A percentile compares a stretch with the other conserved stretches of the same genome.
Conservation (phyloP, 306 rosid species). For the Gillenia trifoliata region DNA sequence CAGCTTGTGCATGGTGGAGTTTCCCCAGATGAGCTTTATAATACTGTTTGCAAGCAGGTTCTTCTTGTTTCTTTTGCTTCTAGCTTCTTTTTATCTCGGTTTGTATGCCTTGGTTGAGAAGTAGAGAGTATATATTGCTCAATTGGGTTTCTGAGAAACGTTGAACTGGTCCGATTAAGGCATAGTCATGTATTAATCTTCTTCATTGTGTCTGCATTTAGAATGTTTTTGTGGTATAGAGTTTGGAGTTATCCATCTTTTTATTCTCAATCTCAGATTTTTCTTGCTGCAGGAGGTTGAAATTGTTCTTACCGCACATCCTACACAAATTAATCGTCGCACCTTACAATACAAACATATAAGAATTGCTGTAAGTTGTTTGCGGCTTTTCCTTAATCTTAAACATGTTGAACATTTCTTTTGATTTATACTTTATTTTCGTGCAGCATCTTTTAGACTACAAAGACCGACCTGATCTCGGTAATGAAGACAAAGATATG, state of each 20-base stretch:
- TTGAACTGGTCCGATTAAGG: background rate
- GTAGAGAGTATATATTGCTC: background rate
- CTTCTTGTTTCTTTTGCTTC: slow-evolving; percentile 5
- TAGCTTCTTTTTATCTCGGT: background rate
- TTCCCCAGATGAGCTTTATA: slow-evolving; percentile 65
- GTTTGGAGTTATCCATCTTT: background rate
- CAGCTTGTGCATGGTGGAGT: slow-evolving; percentile 81
- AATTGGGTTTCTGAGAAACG: background rate
- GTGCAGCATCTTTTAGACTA: slow-evolving; percentile 80
- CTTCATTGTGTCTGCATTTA: background rate
- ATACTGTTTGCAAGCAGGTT: slow-evolving; percentile 91
- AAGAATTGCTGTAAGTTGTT: slow-evolving; percentile 66
- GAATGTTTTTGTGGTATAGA: slow-evolving; percentile 10
- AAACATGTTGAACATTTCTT: slow-evolving; percentile 15
- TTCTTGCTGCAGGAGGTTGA: slow-evolving; percentile 65
- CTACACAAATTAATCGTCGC: slow-evolving; percentile 94
- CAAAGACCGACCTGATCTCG: slow-evolving; percentile 80
- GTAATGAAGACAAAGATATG: slow-evolving; percentile 76
- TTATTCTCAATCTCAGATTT: slow-evolving; percentile 8
- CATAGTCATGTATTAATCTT: background rate
- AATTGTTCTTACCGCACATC: slow-evolving; percentile 98
- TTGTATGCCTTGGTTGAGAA: slow-evolving; percentile 8
- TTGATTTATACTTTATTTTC: slow-evolving; percentile 17
- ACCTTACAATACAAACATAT: slow-evolving; percentile 86
- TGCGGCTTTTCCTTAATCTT: slow-evolving; percentile 6